Evolutionary conservation across 2,329 filamentous ascomycete genomes (phyloP), one percentile per base, ranked within the genome.

Genomic region (Parastagonospora nodorum): DNA sequence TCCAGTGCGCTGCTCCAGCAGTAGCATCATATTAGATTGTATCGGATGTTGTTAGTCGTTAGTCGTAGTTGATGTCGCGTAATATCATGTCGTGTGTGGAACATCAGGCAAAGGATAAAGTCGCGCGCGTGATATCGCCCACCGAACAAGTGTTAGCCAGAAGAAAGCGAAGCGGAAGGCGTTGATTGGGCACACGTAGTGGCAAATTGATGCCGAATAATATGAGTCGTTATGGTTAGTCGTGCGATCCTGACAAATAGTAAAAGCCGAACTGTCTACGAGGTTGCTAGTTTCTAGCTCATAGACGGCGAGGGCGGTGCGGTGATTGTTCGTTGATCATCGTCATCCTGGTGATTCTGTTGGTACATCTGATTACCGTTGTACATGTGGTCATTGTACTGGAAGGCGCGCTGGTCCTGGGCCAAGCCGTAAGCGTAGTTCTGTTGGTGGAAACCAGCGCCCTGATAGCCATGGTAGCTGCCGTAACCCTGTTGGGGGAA

Each of bases 281-380:
- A 24, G 19, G 19, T 24, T 24, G 19, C 19, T 24, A 24, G 19
- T 24, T 29, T 38, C 58, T 56, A 73, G 48, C 57, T 59, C 5
- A 63, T 64, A 48, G 66, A 64, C 48, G 70, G 70, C 8, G 70
- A 73, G 33, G 70, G 70, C 8, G 70, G 68, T 48, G 69, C 70
- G 12, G 70, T 72, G 46, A 73, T 58, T 5, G 70, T 73, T 32
- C 70, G 68, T 37, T 69, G 60, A 45, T 73, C 70, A 51, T 73
- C 69, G 30, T 63, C 58, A 30, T 66, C 55, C 11, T 61, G 51
- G 19, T 44, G 43, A 9, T 64, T 57, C 32, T 67, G 65, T 42
- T 63, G 61, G 47, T 68, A 71, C 8, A 53, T 49, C 38, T 48
- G 55, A 40, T 59, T 55, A 19, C 47, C 35, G 35, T 61, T 57